Base-by-base conservation (phyloP, 805 yeast species). In the Pichia thaimueangensis region DNA sequence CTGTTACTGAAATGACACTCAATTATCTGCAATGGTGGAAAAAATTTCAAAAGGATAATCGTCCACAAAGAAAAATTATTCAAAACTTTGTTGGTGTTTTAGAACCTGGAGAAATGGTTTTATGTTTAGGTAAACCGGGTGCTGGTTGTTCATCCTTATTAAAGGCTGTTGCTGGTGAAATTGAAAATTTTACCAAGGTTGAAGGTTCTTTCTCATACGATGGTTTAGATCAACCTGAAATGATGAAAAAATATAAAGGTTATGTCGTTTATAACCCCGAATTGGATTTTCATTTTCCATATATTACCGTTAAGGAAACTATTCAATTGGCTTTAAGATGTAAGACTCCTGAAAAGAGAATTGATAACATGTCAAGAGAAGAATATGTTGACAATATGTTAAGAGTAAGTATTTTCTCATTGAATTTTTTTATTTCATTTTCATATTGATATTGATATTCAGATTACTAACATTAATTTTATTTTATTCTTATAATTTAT, bases 101-200 rank as follows among this genome's bases (percentile, higher is more conserved):
- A 31, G 64, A 68, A 41, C 70, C 82, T 1, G 81, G 80, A 49
- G 75, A 72, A 51, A 70, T 74, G 76, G 61, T 73, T 40, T 64
- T 75, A 43, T 77, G 72, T 19, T 57, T 73, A 39, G 78, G 77
- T 51, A 68, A 72, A 58, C 82, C 84, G 3, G 82, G 82, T 54
- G 76, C 82, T 28, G 83, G 84, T 47, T 76, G 82, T 54, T 76
- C 83, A 3, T 71, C 82, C 5, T 58, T 77, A 30, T 57, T 78
- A 51, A 70, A 70, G 47, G 54, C 67, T 43, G 41, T 70, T 17
- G 58, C 75, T n/a, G 76, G 74, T 54, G 73, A 71, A 52, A 69
- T 65, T 11, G 52, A 57, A 22, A 67, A 65, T 23, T 63, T 64
- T 41, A 51, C 59, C 6, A 62, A 58, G 17, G 63, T 61, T 6